Conservation (phyloP, 306 rosid species). For the Glycyrrhiza uralensis region DNA sequence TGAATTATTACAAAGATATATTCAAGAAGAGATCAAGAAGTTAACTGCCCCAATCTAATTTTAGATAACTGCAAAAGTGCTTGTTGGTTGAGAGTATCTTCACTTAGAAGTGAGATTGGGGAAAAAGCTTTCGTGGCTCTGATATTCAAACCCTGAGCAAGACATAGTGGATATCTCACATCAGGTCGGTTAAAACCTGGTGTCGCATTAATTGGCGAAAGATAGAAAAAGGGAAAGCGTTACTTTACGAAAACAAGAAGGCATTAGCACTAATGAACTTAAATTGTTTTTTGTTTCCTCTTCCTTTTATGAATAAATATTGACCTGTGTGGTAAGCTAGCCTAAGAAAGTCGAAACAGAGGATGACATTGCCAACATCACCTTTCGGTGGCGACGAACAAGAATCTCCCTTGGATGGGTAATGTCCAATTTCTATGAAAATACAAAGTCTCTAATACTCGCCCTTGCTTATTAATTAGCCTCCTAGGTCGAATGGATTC, state of each 20-base stretch:
- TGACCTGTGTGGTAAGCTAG: too few species aligned
- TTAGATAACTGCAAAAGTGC: not conserved
- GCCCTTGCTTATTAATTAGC: not conserved
- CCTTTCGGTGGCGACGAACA: not conserved
- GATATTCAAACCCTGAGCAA: not conserved
- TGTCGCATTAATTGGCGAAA: not conserved
- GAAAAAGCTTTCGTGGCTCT: not conserved
- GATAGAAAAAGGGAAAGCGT: not conserved
- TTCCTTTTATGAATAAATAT: not conserved
- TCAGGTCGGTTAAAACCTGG: conserved; percentile 8
- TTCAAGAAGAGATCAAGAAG: not conserved
- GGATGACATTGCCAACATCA: not conserved
- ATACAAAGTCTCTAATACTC: not conserved
- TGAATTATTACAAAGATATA: too few species aligned
- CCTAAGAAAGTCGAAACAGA: not conserved
- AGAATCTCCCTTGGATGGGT: not conserved
- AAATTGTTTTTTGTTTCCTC: not conserved
- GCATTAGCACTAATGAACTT: not conserved
- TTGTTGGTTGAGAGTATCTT: conserved; percentile 35
- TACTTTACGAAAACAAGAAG: not conserved
- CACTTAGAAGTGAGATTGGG: conserved; percentile 41
- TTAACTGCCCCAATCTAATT: not conserved
- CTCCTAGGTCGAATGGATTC: not conserved
- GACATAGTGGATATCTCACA: not conserved
- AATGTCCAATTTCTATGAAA: not conserved